Evolutionary conservation across 768 basidiomycete genomes (phyloP).

Genomic region (Jaapia argillacea): DNA sequence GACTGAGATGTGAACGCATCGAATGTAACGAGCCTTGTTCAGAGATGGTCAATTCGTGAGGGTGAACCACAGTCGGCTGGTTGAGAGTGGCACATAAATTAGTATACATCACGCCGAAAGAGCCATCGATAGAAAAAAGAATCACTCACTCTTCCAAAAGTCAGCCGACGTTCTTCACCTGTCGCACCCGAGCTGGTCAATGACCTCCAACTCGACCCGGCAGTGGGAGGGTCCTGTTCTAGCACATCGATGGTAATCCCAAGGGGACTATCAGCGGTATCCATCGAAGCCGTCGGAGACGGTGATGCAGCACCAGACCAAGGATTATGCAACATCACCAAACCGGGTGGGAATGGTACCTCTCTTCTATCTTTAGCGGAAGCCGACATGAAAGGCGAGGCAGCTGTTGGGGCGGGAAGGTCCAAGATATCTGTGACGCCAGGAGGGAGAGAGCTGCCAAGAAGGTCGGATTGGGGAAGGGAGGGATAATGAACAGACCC

Average conservation of each 20-base stretch:
- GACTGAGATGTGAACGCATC: slow-evolving; percentile 44
- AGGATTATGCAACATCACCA: slow-evolving; percentile 19
- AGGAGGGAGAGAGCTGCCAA: no score
- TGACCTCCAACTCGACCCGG: slow-evolving; percentile 51
- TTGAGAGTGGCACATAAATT: not conserved
- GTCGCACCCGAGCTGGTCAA: slow-evolving; percentile 28
- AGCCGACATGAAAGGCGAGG: slow-evolving; percentile 37
- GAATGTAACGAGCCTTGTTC: slow-evolving; percentile 62
- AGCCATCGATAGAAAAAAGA: no score
- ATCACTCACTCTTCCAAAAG: slow-evolving; percentile 53
- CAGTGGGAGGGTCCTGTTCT: slow-evolving; percentile 59
- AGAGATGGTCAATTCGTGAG: slow-evolving; percentile 32
- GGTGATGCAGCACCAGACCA: slow-evolving; percentile 1
- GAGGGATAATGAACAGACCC: no score
- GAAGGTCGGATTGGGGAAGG: not conserved
- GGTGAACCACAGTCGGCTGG: slow-evolving; percentile 33
- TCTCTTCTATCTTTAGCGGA: slow-evolving; percentile 16
- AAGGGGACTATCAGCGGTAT: not conserved
- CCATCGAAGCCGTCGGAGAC: not conserved
- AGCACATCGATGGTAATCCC: slow-evolving; percentile 43
- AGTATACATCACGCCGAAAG: no score
- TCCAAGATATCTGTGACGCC: slow-evolving; percentile 42
- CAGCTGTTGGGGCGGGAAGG: slow-evolving; percentile 46
- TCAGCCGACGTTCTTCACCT: slow-evolving; percentile 32
- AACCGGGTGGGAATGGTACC: slow-evolving; percentile 26